These are phyloP conservation scores for Botrytis fragariae DNA, from an alignment of 2,329 filamentous ascomycete species.

Conservation along the genomic window DNA sequence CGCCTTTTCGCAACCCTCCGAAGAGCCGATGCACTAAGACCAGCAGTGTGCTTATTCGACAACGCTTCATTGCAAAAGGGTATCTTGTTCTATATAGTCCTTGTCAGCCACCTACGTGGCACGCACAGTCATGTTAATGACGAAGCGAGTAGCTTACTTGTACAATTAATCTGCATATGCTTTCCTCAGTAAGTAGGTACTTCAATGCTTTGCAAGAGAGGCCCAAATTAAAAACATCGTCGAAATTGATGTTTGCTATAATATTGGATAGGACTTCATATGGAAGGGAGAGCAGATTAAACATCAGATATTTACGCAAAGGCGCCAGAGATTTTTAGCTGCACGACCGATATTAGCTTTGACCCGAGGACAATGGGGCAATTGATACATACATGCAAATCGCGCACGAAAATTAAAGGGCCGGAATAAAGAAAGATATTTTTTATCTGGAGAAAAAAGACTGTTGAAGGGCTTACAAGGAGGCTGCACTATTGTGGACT, in stretches of 20 bases:
- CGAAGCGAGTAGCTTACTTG: constrained; percentile 27
- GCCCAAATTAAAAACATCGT: constrained; percentile 37
- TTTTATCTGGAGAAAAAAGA: background rate
- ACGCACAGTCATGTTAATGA: background rate
- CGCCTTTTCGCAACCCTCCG: constrained; percentile 60
- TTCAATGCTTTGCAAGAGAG: constrained; percentile 31
- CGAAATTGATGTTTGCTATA: constrained; percentile 32
- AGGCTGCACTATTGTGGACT: background rate
- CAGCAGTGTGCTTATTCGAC: constrained; percentile 22
- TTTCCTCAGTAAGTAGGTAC: constrained; percentile 34
- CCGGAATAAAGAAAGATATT: background rate
- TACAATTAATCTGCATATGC: constrained; percentile 34
- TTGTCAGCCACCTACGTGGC: constrained; percentile 9
- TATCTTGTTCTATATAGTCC: constrained; percentile 31
- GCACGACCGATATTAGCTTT: background rate
- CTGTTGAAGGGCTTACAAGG: background rate
- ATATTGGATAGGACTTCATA: constrained; percentile 38
- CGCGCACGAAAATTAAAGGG: background rate
- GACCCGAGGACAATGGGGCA: background rate
- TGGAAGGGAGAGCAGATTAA: constrained; percentile 32
- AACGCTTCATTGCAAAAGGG: constrained; percentile 33
- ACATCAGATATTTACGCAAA: constrained; percentile 28
- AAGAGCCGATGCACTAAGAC: constrained; percentile 51
- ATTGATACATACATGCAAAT: background rate
- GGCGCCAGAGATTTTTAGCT: background rate